Percentiles rank a stretch among this genome's conserved stretches.
Evolutionary conservation across 73 alveolate species (phyloP).

Genomic region (Tetrahymena malaccensis): DNA sequence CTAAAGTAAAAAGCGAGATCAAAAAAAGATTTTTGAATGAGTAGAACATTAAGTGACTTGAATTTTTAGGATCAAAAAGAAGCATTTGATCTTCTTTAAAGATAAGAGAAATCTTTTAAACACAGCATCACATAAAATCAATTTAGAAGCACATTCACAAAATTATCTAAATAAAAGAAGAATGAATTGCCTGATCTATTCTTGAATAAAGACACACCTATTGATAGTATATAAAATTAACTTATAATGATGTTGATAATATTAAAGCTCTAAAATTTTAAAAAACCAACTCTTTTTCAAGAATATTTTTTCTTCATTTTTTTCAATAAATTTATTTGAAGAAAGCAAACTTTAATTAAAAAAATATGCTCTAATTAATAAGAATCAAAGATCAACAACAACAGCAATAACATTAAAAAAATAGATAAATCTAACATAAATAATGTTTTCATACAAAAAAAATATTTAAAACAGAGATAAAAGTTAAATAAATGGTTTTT

Average conservation of each 20-base stretch:
- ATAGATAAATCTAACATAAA: too few relatives aligned
- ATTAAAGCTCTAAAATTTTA: background rate
- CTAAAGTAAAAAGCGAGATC: background rate
- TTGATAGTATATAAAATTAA: background rate
- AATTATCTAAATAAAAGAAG: background rate
- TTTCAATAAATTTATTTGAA: too few relatives aligned
- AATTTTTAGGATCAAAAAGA: background rate
- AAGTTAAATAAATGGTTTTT: too few relatives aligned
- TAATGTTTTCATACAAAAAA: too few relatives aligned
- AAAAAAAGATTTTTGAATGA: background rate
- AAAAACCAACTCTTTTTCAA: background rate
- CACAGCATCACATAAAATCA: background rate
- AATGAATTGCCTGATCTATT: background rate
- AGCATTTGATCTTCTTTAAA: background rate
- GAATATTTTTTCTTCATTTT: too few relatives aligned
- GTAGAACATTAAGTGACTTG: background rate
- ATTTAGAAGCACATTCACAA: background rate
- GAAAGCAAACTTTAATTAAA: too few relatives aligned
- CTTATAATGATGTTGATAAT: background rate
- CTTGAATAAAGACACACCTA: background rate
- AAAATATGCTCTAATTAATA: too few relatives aligned
- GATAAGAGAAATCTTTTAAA: background rate
- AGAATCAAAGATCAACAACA: too few relatives aligned
- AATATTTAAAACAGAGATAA: too few relatives aligned
- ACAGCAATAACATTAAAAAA: too few relatives aligned